A percentile compares a stretch with the other conserved stretches of the same genome.
phyloP scores from a whole-genome alignment of 352 stramenopile genomes.

The Stramenopiles sp. region DNA sequence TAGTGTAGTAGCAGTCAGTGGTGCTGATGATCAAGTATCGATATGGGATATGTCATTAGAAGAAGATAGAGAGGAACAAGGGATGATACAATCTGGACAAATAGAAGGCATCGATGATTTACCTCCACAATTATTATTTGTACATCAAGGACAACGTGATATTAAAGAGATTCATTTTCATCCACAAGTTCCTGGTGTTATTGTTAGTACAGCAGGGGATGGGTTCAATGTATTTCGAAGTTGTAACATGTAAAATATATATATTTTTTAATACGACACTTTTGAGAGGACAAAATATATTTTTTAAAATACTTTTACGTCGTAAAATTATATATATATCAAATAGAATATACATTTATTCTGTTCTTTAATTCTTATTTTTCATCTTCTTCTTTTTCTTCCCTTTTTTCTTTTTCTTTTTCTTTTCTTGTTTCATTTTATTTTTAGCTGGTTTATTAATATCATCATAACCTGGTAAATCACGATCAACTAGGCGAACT shows the following conservation, averaged over 20 bases:
- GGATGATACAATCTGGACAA: not conserved
- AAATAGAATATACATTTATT: not conserved
- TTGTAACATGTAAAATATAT: not conserved
- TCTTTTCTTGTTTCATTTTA: not conserved
- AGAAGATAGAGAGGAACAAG: conserved; percentile 49
- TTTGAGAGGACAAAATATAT: not conserved
- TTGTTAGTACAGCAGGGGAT: conserved; percentile 84
- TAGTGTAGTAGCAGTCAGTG: conserved; percentile 78
- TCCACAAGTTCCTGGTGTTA: conserved; percentile 85
- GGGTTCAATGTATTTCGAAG: conserved; percentile 87
- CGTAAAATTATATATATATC: not conserved
- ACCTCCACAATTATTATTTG: conserved; percentile 94
- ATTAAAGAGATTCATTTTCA: conserved; percentile 99
- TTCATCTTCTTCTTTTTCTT: not conserved
- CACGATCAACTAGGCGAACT: no score
- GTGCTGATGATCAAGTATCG: conserved; percentile 85
- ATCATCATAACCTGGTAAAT: not conserved
- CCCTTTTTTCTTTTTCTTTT: conserved; percentile 1
- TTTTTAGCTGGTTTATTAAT: not conserved
- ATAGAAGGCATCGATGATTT: conserved; percentile 59
- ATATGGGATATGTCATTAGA: conserved; percentile 99
- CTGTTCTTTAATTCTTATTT: not conserved
- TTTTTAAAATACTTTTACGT: not conserved
- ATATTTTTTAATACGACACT: not conserved
- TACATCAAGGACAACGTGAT: conserved; percentile 93